Evolutionary conservation across 768 basidiomycete genomes (phyloP).

Genomic region (Cystofilobasidium macerans): DNA sequence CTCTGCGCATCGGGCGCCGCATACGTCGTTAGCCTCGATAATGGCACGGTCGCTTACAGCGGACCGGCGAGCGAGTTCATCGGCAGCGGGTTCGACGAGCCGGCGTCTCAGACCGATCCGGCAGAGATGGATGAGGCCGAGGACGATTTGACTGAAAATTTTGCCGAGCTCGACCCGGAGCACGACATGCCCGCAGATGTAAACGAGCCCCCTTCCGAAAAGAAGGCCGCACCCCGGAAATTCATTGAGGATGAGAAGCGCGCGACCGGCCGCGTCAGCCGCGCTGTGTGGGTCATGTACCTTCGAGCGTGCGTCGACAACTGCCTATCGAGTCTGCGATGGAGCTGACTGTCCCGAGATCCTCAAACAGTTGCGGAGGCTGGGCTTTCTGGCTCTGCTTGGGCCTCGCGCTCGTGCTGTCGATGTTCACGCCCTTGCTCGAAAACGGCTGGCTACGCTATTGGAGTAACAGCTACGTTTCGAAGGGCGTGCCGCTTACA

Average conservation of each 20-base stretch:
- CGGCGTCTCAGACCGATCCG: conserved; percentile 51
- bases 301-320: conserved; percentile 36
- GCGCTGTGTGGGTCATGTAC: conserved; percentile 57
- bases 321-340: conserved; percentile 5
- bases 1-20: conserved; percentile 67
- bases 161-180: background rate
- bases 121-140: conserved; percentile 10
- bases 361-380: background rate
- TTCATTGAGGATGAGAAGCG: conserved; percentile 63
- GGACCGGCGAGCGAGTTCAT: conserved; percentile 54
- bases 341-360: background rate
- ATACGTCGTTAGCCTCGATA: conserved; percentile 54
- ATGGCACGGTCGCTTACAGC: conserved; percentile 61
- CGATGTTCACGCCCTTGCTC: conserved; percentile 50
- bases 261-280: conserved; percentile 59
- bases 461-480: conserved; percentile 47
- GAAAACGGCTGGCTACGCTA: conserved; percentile 56
- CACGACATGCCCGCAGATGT: background rate
- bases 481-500: conserved; percentile 37
- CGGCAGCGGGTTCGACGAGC: conserved; percentile 53
- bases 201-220: conserved; percentile 30
- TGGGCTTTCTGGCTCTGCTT: conserved; percentile 48
- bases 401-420: conserved; percentile 46
- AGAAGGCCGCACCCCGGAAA: conserved; percentile 57
- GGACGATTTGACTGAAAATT: conserved; percentile 2